Conservation (phyloP, 1,284 basidiomycete genomes). For the Termitomyces sp. region DNA sequence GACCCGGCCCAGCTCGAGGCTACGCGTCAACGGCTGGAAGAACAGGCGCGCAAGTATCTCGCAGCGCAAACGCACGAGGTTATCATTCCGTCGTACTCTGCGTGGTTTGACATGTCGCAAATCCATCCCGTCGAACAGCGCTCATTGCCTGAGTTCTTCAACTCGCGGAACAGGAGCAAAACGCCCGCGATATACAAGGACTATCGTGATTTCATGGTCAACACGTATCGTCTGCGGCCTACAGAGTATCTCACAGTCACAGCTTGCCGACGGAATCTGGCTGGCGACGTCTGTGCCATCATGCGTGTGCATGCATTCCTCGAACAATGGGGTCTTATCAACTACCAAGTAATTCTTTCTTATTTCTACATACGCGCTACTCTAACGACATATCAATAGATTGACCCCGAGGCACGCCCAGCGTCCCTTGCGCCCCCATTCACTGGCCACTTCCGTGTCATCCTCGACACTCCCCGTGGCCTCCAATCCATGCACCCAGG, state of each 20-base stretch:
- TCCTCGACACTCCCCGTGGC: constrained; percentile 95
- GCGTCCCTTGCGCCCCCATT: constrained; percentile 95
- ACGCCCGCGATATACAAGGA: constrained; percentile 98
- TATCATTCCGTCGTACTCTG: constrained; percentile 94
- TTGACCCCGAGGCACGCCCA: constrained; percentile 95
- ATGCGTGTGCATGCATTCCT: constrained; percentile 99
- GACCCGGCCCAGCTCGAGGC: constrained; percentile 79
- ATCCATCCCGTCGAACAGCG: constrained; percentile 92
- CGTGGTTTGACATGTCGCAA: constrained; percentile 96
- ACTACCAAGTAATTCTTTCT: constrained; percentile 78
- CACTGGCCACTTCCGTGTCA: constrained; percentile 97
- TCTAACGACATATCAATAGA: constrained; percentile 42
- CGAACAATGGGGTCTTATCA: constrained; percentile 98
- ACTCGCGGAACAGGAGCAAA: constrained; percentile 91
- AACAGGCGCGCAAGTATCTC: constrained; percentile 89
- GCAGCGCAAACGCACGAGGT: constrained; percentile 97
- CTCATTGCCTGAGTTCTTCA: constrained; percentile 98
- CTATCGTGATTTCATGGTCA: constrained; percentile 99
- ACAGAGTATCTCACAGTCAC: constrained; percentile 97
- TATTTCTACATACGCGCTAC: neutral
- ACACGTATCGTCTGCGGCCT: constrained; percentile 94
- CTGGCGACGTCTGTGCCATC: constrained; percentile 97
- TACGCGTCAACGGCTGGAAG: constrained; percentile 72
- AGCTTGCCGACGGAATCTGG: constrained; percentile 92
- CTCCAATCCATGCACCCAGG: constrained; percentile 95